phyloP scores from a whole-genome alignment of 1,139 yeast species.

The Pichia kudriavzevii region DNA sequence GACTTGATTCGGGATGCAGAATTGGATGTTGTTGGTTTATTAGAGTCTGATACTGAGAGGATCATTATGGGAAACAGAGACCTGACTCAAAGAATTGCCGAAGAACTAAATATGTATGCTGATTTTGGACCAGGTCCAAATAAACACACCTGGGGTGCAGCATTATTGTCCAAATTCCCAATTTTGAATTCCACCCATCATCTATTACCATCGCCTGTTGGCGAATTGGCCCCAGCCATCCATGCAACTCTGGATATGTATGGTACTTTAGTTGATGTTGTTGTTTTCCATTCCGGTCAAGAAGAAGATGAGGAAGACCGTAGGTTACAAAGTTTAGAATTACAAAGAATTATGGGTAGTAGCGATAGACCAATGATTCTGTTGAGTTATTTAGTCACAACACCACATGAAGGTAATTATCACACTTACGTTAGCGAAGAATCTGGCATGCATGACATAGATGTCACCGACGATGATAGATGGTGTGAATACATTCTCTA shows the following conservation, averaged over 20 bases:
- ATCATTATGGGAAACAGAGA: constrained; percentile 94
- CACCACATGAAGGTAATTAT: constrained; percentile 82
- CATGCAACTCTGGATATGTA: constrained; percentile 91
- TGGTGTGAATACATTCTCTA: constrained; percentile 97
- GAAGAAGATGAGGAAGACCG: constrained; percentile 96
- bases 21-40: constrained; percentile 80
- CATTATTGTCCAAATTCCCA: constrained; percentile 87
- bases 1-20: constrained; percentile 78
- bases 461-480: constrained; percentile 89
- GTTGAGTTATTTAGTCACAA: constrained; percentile 83
- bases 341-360: constrained; percentile 74
- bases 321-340: constrained; percentile 70
- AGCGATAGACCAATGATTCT: constrained; percentile 72
- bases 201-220: constrained; percentile 90
- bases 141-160: constrained; percentile 98
- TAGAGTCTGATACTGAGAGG: constrained; percentile 91
- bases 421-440: constrained; percentile 79
- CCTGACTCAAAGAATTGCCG: constrained; percentile 83
- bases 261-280: constrained; percentile 80
- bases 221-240: constrained; percentile 96
- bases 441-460: constrained; percentile 89
- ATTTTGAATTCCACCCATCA: constrained; percentile 85
- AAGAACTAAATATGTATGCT: constrained; percentile 87
- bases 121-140: constrained; percentile 98
- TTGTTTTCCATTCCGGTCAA: constrained; percentile 97